These are phyloP conservation scores for Corynascus novoguineensis DNA, from an alignment of 495 filamentous ascomycete species.

Conservation along the genomic window DNA sequence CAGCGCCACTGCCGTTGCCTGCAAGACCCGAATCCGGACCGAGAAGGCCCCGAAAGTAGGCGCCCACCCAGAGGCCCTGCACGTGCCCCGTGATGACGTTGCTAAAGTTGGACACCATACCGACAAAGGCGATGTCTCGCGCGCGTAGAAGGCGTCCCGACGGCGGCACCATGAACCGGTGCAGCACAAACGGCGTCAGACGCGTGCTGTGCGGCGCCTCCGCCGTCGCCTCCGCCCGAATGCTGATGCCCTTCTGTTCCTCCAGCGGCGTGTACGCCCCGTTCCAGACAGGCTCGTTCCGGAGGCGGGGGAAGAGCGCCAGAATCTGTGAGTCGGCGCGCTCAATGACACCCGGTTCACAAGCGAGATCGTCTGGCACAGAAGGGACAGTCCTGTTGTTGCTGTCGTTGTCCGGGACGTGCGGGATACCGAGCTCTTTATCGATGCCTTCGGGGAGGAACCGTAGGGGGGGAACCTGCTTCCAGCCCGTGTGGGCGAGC, in stretches of 20 bases:
- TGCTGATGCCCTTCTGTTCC: conserved; percentile 26
- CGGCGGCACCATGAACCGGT: conserved; percentile 63
- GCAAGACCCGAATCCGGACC: neutral
- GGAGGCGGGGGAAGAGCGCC: conserved; percentile 55
- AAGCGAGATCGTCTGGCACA: conserved; percentile 1
- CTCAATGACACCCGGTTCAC: conserved; percentile 20
- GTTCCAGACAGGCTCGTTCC: conserved; percentile 35
- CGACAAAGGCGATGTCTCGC: conserved; percentile 59
- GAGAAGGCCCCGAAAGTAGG: conserved; percentile 46
- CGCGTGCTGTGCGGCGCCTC: conserved; percentile 25
- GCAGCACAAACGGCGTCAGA: conserved; percentile 42
- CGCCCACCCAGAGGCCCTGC: conserved; percentile 65
- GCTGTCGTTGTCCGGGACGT: conserved; percentile 16
- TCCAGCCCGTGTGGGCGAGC: conserved; percentile 62
- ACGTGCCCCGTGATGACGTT: conserved; percentile 56
- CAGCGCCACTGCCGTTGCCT: neutral
- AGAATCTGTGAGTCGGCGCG: conserved; percentile 61
- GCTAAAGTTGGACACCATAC: conserved; percentile 56
- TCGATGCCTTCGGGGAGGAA: conserved; percentile 52
- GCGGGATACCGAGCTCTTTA: conserved; percentile 36
- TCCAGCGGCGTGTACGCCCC: conserved; percentile 34
- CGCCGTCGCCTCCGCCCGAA: too few relatives aligned
- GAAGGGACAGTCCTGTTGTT: neutral
- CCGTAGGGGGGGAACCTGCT: conserved; percentile 52
- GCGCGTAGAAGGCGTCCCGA: conserved; percentile 40